A percentile compares a stretch with the other conserved stretches of the same genome.
Evolutionary conservation across 164 flowering plant species (phyloP).

Genomic region (Vitis amurensis): DNA sequence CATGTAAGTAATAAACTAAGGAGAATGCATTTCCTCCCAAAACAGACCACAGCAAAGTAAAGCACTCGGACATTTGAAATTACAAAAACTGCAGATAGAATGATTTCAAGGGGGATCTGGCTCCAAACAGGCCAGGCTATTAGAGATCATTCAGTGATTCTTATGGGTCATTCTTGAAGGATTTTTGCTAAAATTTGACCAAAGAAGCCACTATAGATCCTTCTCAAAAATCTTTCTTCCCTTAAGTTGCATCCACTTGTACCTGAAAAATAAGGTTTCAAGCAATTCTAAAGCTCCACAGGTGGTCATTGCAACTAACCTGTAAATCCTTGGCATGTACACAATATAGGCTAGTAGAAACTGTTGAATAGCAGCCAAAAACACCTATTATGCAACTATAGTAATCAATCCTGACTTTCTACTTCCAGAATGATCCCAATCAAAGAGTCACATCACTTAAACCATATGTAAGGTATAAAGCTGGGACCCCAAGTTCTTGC

Average conservation of each 20-base stretch:
- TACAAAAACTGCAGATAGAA: too few relatives aligned
- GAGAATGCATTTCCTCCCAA: too few relatives aligned
- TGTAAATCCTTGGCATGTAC: too few relatives aligned
- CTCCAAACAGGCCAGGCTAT: background rate
- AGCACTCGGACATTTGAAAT: too few relatives aligned
- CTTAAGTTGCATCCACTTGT: background rate
- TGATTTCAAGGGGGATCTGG: too few relatives aligned
- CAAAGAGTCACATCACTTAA: background rate
- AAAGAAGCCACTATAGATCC: background rate
- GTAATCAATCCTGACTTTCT: background rate
- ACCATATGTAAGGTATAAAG: background rate
- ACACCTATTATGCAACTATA: background rate
- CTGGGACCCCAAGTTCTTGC: too few relatives aligned
- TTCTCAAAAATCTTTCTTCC: background rate
- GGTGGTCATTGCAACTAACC: too few relatives aligned
- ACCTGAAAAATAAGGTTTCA: background rate
- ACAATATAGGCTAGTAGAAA: background rate
- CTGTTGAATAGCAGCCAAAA: background rate
- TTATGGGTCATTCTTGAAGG: too few relatives aligned
- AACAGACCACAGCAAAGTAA: too few relatives aligned
- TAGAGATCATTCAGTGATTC: background rate
- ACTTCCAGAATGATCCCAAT: background rate
- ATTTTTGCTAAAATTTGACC: too few relatives aligned
- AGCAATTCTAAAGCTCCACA: background rate
- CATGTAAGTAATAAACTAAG: background rate